phyloP scores from a whole-genome alignment of 2,329 filamentous ascomycete genomes.

The Aspergillus sp. region DNA sequence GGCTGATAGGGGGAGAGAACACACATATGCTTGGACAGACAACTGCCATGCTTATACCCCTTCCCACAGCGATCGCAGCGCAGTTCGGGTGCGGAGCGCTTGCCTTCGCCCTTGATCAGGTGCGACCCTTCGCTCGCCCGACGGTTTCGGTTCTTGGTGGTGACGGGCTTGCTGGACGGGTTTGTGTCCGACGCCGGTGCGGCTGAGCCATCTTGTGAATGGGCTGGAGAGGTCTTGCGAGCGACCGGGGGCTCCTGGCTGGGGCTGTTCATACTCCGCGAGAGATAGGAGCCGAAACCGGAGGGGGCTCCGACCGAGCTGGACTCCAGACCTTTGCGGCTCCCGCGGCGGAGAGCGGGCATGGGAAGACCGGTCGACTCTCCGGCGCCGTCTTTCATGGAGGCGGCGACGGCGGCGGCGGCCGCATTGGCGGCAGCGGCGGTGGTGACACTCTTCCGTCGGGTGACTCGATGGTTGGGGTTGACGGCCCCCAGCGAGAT shows the following conservation, averaged over 20 bases:
- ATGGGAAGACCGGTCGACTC: slow-evolving; percentile 59
- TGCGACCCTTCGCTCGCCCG: slow-evolving; percentile 84
- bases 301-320: slow-evolving; percentile 52
- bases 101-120: slow-evolving; percentile 73
- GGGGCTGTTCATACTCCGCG: slow-evolving; percentile 38
- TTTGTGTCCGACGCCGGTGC: slow-evolving; percentile 44
- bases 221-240: slow-evolving; percentile 40
- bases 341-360: slow-evolving; percentile 56
- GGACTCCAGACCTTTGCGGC: slow-evolving; percentile 60
- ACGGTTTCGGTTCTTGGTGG: slow-evolving; percentile 56
- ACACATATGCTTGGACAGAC: slow-evolving; percentile 99
- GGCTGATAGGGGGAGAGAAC: slow-evolving; percentile 63
- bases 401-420: slow-evolving; percentile 62
- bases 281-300: slow-evolving; percentile 43
- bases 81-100: slow-evolving; percentile 80
- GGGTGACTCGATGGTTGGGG: slow-evolving; percentile 79
- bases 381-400: slow-evolving; percentile 68
- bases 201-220: slow-evolving; percentile 23
- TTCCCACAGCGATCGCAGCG: slow-evolving; percentile 98
- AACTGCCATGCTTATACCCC: slow-evolving; percentile 99
- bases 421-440: slow-evolving; percentile 69
- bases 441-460: slow-evolving; percentile 88
- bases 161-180: slow-evolving; percentile 47
- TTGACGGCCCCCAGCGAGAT: slow-evolving; percentile 75
- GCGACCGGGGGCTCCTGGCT: slow-evolving; percentile 32